A percentile compares a stretch with the other conserved stretches of the same genome.
Conservation (phyloP, 768 basidiomycete genomes). For the Amylocystis lapponica region DNA sequence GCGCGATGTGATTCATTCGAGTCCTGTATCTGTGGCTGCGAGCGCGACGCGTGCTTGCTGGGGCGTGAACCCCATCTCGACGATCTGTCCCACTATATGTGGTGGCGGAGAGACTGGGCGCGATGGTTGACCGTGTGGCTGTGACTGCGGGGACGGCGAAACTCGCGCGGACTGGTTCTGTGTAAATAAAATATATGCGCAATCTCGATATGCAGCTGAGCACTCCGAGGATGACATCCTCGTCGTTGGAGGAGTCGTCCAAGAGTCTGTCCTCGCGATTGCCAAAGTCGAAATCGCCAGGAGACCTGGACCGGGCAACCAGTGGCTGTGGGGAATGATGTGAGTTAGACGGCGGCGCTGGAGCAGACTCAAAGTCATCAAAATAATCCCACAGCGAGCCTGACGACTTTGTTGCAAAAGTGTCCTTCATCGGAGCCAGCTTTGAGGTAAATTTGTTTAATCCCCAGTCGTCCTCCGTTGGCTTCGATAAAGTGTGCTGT, state of each 20-base stretch:
- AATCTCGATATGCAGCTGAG: no score
- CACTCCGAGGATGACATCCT: constrained; percentile 69
- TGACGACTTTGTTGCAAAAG: no score
- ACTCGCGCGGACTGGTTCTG: constrained; percentile 9
- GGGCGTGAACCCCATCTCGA: constrained; percentile 93
- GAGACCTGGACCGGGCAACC: constrained; percentile 27
- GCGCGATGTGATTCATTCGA: no score
- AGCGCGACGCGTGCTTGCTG: constrained; percentile 72
- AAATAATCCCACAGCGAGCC: no score
- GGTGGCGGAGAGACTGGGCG: constrained; percentile 64
- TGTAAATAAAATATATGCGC: no score
- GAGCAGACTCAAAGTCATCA: constrained; percentile 34
- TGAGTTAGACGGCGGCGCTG: constrained; percentile 7
- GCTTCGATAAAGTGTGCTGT: no score
- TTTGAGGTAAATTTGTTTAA: no score
- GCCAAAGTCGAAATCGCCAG: constrained; percentile 56
- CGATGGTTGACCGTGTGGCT: constrained; percentile 7
- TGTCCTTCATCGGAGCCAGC: no score
- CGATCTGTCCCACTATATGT: constrained; percentile 84
- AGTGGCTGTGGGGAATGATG: constrained; percentile 1
- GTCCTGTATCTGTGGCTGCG: constrained; percentile 55
- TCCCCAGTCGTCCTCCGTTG: no score
- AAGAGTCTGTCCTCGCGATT: constrained; percentile 40
- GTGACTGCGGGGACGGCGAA: constrained; percentile 14
- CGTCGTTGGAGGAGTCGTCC: constrained; percentile 30